Percentiles rank a stretch among this genome's conserved stretches.
Conservation (phyloP, 495 filamentous ascomycete genomes). For the Cercophora scortea region DNA sequence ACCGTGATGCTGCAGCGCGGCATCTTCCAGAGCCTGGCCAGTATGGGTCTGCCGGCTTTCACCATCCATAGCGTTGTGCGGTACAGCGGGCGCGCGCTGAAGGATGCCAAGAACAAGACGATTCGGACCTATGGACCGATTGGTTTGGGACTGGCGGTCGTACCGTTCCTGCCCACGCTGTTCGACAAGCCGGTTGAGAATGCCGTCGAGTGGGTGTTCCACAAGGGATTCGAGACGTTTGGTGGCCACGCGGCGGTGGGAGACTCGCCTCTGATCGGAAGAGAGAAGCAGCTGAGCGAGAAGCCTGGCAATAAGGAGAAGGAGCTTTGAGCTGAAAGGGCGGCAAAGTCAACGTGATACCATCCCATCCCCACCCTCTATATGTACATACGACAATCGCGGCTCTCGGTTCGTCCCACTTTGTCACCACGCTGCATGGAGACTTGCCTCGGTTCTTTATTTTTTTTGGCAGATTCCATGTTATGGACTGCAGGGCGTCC, state of each 20-base stretch:
- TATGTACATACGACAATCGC: neutral
- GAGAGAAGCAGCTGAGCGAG: constrained; percentile 45
- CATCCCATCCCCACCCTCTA: constrained; percentile 3
- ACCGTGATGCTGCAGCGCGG: constrained; percentile 86
- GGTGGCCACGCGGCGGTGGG: constrained; percentile 56
- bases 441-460: too few species aligned
- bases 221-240: constrained; percentile 61
- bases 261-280: constrained; percentile 41
- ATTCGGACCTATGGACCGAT: constrained; percentile 84
- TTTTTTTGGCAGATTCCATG: too few species aligned
- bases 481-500: too few species aligned
- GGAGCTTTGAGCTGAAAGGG: constrained; percentile 29
- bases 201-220: constrained; percentile 83
- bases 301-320: constrained; percentile 41
- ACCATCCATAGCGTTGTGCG: constrained; percentile 89
- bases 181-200: constrained; percentile 93
- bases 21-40: constrained; percentile 82
- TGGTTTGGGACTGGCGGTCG: constrained; percentile 78
- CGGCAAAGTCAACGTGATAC: neutral
- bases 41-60: constrained; percentile 90
- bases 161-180: constrained; percentile 79
- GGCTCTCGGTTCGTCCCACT: neutral
- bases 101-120: constrained; percentile 62
- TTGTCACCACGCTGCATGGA: too few species aligned
- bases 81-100: constrained; percentile 77